Conservation (phyloP, 192 early-diverging fungal species). For the Funneliformis geosporum region DNA sequence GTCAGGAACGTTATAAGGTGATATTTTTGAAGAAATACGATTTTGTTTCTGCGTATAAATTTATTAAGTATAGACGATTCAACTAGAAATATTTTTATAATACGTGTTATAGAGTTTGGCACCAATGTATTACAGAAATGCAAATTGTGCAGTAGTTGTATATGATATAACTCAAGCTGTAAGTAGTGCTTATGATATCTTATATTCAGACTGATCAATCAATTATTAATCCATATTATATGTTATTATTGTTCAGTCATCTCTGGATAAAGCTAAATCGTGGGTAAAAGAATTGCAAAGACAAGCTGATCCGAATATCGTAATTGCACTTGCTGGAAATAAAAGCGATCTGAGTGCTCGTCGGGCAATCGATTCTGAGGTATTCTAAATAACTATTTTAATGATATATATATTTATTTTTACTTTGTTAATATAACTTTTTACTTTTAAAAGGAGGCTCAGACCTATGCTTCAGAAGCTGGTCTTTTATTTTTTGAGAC, state of each 20-base stretch:
- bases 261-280: conserved; percentile 69
- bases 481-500: conserved; percentile 70
- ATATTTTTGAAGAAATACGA: background rate
- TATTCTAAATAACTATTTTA: conserved; percentile 23
- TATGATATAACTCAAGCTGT: conserved; percentile 76
- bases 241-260: conserved; percentile 44
- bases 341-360: conserved; percentile 66
- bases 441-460: conserved; percentile 50
- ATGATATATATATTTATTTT: background rate
- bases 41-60: background rate
- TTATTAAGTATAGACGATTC: background rate
- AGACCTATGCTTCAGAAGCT: conserved; percentile 64
- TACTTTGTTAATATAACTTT: background rate
- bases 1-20: conserved; percentile 73
- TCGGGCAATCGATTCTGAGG: conserved; percentile 69
- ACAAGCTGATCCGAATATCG: conserved; percentile 71
- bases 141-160: conserved; percentile 71
- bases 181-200: conserved; percentile 22
- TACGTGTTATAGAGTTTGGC: conserved; percentile 55
- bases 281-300: conserved; percentile 77
- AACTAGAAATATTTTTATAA: background rate
- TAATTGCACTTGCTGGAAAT: conserved; percentile 73
- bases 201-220: conserved; percentile 14
- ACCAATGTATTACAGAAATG: conserved; percentile 76
- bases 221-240: background rate